A percentile compares a stretch with the other conserved stretches of the same genome.
Conservation (phyloP, 2,329 filamentous ascomycete species). For the Exophiala lecanii-corni region DNA sequence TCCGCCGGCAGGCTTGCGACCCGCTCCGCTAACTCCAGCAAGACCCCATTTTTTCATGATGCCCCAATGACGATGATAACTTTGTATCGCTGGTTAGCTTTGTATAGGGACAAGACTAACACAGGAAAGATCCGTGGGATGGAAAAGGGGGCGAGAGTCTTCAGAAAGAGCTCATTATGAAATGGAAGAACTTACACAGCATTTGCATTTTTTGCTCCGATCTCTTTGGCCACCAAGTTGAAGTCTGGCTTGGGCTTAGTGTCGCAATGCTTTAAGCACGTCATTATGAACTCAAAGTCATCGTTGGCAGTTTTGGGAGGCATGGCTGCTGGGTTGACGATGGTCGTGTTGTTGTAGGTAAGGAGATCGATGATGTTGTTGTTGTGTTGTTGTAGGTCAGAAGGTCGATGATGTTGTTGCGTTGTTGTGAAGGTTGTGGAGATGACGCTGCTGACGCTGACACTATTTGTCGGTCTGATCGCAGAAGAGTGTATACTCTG, state of each 20-base stretch:
- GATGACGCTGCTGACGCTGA: no score
- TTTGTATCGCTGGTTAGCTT: slow-evolving; percentile 1
- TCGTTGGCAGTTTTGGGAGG: slow-evolving; percentile 8
- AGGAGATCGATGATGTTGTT: background rate
- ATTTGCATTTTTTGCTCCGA: slow-evolving; percentile 18
- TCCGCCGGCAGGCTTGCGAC: background rate
- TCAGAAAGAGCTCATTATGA: background rate
- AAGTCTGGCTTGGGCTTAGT: slow-evolving; percentile 18
- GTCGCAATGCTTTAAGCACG: slow-evolving; percentile 16
- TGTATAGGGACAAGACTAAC: no score
- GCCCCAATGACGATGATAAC: slow-evolving; percentile 21
- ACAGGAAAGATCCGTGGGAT: no score
- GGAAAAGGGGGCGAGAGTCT: no score
- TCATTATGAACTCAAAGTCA: slow-evolving; percentile 24
- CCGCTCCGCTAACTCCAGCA: slow-evolving; percentile 2
- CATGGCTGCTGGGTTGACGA: slow-evolving; percentile 5
- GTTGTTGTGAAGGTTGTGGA: background rate
- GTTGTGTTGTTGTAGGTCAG: background rate
- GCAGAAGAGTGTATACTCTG: no score
- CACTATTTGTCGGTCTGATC: no score
- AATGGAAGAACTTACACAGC: slow-evolving; percentile 13
- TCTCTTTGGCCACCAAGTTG: slow-evolving; percentile 20
- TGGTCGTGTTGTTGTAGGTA: background rate
- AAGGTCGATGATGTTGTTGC: background rate
- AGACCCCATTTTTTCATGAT: slow-evolving; percentile 22